These are phyloP conservation scores for Thelonectria discophora DNA, from an alignment of 2,329 filamentous ascomycete species.

Conservation along the genomic window DNA sequence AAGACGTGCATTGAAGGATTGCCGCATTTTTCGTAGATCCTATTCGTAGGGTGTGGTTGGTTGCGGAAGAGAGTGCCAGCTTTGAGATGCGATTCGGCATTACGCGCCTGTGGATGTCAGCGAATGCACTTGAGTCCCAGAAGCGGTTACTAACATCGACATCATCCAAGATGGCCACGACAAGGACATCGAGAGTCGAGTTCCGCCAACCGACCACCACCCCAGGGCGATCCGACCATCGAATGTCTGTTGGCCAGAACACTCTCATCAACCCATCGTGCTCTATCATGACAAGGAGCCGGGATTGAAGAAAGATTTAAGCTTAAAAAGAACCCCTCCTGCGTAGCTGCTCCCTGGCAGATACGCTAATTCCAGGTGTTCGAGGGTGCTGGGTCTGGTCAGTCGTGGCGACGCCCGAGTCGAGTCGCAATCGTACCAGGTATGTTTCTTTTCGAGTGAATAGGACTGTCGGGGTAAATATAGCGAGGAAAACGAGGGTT, in stretches of 20 bases:
- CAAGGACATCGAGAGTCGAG: conserved; percentile 88
- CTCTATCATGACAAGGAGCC: conserved; percentile 68
- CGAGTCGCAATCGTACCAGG: conserved; percentile 66
- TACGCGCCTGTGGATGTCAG: conserved; percentile 66
- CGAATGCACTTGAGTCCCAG: neutral
- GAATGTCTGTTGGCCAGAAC: conserved; percentile 95
- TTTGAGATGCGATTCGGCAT: conserved; percentile 88
- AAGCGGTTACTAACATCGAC: conserved; percentile 73
- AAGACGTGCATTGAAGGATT: conserved; percentile 85
- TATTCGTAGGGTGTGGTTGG: conserved; percentile 79
- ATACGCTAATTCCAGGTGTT: conserved; percentile 80
- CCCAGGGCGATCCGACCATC: conserved; percentile 75
- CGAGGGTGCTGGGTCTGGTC: conserved; percentile 76
- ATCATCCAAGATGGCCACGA: conserved; percentile 88
- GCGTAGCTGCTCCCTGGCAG: conserved; percentile 92
- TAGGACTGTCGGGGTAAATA: conserved; percentile 85
- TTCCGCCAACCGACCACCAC: conserved; percentile 97
- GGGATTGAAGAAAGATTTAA: conserved; percentile 44
- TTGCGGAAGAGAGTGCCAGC: conserved; percentile 84
- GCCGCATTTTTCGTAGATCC: conserved; percentile 87
- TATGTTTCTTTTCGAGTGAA: conserved; percentile 83
- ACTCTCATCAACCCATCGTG: conserved; percentile 94
- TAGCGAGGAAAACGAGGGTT: conserved; percentile 82
- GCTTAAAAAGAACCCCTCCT: conserved; percentile 90
- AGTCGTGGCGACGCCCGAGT: conserved; percentile 19